phyloP scores from a whole-genome alignment of 1,284 basidiomycete species.

The Bondarzewia mesenterica region DNA sequence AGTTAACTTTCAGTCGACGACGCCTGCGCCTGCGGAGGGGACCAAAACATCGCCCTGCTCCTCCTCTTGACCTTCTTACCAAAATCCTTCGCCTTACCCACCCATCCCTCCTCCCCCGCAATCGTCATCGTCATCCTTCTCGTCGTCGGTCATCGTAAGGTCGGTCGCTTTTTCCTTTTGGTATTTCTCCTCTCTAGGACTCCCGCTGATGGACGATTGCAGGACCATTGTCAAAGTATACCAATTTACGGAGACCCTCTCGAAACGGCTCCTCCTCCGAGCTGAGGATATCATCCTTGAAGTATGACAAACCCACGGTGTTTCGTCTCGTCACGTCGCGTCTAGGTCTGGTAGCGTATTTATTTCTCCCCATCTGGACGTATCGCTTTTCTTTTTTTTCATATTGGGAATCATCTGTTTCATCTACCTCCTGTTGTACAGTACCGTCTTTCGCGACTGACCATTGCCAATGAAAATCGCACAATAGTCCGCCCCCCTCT shows the following conservation, averaged over 20 bases:
- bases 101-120: conserved; percentile 26
- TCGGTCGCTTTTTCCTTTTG: too few species aligned
- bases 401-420: too few species aligned
- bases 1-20: neutral
- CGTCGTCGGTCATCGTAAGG: too few species aligned
- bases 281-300: conserved; percentile 76
- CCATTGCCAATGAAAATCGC: too few species aligned
- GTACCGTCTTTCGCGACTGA: too few species aligned
- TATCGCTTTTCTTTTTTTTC: too few species aligned
- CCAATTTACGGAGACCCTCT: conserved; percentile 46
- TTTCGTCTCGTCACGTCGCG: neutral
- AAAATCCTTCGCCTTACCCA: conserved; percentile 41
- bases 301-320: conserved; percentile 26
- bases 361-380: too few species aligned
- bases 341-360: neutral
- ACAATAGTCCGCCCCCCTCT: too few species aligned
- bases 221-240: conserved; percentile 70
- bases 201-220: too few species aligned
- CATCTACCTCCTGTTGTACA: too few species aligned
- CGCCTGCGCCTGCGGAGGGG: neutral
- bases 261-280: conserved; percentile 53
- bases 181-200: too few species aligned
- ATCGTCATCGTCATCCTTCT: conserved; percentile 4
- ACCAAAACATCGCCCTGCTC: conserved; percentile 20
- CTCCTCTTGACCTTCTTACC: conserved; percentile 42